Percentiles rank a stretch among this genome's conserved stretches.
phyloP scores from a whole-genome alignment of 371 early-diverging fungal genomes.

The Conidiobolus incongruus region DNA sequence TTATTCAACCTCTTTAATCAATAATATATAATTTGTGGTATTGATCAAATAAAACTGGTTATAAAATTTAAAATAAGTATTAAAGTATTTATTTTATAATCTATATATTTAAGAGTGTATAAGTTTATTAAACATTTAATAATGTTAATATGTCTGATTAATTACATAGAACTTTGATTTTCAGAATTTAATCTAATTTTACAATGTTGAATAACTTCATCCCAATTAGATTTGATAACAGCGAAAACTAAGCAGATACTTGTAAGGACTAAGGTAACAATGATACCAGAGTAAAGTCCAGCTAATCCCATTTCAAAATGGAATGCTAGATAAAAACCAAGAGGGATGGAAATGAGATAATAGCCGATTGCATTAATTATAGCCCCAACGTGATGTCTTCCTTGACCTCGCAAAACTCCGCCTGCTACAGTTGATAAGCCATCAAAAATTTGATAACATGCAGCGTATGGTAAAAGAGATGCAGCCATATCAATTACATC shows the following conservation, averaged over 20 bases:
- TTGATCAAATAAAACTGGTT: no score
- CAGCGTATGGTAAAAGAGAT: conserved; percentile 43
- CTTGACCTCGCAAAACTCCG: conserved; percentile 47
- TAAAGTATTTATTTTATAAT: no score
- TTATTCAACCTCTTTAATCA: no score
- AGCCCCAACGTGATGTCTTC: conserved; percentile 43
- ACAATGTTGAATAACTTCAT: conserved; percentile 16
- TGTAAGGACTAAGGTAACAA: conserved; percentile 17
- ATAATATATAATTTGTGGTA: no score
- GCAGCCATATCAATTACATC: conserved; percentile 44
- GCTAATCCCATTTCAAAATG: conserved; percentile 21
- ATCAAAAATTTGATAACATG: conserved; percentile 59
- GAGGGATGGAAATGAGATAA: conserved; percentile 34
- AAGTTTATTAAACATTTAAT: no score
- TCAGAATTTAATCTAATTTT: conserved; percentile 7
- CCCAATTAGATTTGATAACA: conserved; percentile 26
- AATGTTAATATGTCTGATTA: no score
- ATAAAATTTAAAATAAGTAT: no score
- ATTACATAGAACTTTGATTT: no score
- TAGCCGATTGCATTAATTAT: conserved; percentile 36
- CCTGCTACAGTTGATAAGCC: conserved; percentile 41
- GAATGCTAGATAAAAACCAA: conserved; percentile 37
- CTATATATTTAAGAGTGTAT: no score
- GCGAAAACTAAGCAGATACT: conserved; percentile 21
- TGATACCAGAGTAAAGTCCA: conserved; percentile 43